These are phyloP conservation scores for Nakaseomyces uthaithaninus DNA, from an alignment of 1,139 yeast genomes.

Conservation along the genomic window DNA sequence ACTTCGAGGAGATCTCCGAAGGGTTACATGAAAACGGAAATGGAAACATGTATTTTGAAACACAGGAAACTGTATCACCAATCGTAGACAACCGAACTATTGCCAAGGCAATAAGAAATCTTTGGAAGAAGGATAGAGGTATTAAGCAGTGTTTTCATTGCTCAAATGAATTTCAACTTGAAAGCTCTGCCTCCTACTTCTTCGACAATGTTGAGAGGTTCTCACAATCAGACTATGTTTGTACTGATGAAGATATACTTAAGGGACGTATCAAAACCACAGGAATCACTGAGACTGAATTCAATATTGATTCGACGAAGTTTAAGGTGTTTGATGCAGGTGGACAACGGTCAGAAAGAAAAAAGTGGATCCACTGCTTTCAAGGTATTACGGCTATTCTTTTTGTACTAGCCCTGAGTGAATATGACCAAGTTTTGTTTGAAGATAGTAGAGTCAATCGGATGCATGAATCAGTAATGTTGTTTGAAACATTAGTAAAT, in stretches of 20 bases:
- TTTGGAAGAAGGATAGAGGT: constrained; percentile 68
- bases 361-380: constrained; percentile 94
- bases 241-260: constrained; percentile 75
- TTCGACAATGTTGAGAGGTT: constrained; percentile 61
- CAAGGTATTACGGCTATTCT: constrained; percentile 84
- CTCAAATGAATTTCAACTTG: constrained; percentile 73
- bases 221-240: constrained; percentile 56
- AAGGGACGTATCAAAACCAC: constrained; percentile 92
- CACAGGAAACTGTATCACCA: constrained; percentile 7
- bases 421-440: constrained; percentile 83
- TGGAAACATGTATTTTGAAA: constrained; percentile 23
- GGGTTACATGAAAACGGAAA: constrained; percentile 27
- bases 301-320: constrained; percentile 56
- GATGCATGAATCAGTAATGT: constrained; percentile 80
- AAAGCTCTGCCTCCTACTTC: constrained; percentile 70
- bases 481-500: constrained; percentile 79
- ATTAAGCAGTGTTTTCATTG: constrained; percentile 52
- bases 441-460: constrained; percentile 87
- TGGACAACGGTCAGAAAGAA: constrained; percentile 90
- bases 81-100: constrained; percentile 35
- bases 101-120: constrained; percentile 55
- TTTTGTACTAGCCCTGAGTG: constrained; percentile 87
- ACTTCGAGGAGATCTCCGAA: constrained; percentile 29
- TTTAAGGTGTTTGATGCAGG: constrained; percentile 91
- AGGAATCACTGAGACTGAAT: constrained; percentile 84